Conservation (phyloP, 2,329 filamentous ascomycete species). For the Epichloe brachyelytri region DNA sequence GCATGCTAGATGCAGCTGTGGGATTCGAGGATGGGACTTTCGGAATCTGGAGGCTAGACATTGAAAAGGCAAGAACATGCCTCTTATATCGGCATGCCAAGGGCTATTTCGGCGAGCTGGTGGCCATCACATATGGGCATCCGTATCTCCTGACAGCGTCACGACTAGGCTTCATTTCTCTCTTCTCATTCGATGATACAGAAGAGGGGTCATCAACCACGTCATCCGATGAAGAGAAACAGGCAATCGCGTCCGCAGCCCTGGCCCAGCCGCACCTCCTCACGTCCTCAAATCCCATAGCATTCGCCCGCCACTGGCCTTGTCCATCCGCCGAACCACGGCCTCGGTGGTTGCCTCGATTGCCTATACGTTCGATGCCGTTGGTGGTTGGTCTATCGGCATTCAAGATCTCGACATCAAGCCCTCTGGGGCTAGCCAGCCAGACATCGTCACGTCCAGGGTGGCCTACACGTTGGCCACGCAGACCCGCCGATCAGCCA, state of each 20-base stretch:
- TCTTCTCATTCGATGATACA: conserved; percentile 51
- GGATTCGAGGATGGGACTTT: conserved; percentile 64
- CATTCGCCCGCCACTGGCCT: conserved; percentile 61
- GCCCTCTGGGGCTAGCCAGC: conserved; percentile 13
- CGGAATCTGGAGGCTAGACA: conserved; percentile 51
- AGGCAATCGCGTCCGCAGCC: background rate
- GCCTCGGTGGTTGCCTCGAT: conserved; percentile 64
- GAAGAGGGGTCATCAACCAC: background rate
- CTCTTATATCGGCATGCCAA: conserved; percentile 45
- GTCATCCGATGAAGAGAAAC: background rate
- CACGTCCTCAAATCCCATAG: conserved; percentile 73
- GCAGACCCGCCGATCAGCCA: conserved; percentile 11
- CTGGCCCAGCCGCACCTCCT: conserved; percentile 36
- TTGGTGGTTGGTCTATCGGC: conserved; percentile 75
- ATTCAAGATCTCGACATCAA: conserved; percentile 75
- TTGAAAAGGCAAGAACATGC: conserved; percentile 28
- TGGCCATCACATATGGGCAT: conserved; percentile 56
- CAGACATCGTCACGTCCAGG: conserved; percentile 22
- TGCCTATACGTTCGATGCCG: conserved; percentile 69
- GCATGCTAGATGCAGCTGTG: conserved; percentile 45
- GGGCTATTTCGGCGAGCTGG: conserved; percentile 52
- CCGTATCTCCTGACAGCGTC: conserved; percentile 75
- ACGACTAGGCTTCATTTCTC: conserved; percentile 55
- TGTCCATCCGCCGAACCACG: conserved; percentile 63
- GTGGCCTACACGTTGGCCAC: conserved; percentile 24